Conservation (phyloP, 331 rosid species). For the Quercus tomentella region DNA sequence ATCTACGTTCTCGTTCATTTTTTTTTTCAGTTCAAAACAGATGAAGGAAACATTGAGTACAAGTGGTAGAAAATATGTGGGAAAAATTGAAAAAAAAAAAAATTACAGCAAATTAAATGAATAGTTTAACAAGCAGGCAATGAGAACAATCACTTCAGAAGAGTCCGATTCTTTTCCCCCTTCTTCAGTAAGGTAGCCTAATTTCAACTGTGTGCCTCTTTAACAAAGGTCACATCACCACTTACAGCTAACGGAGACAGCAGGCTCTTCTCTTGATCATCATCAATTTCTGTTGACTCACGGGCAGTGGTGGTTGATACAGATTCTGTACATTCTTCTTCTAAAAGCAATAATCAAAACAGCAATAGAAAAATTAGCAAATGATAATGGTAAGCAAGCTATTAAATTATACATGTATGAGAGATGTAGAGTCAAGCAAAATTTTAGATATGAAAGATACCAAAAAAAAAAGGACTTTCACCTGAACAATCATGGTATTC, state of each 20-base stretch:
- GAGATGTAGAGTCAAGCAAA: not conserved
- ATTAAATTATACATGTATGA: not conserved
- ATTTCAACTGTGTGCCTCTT: conserved; percentile 40
- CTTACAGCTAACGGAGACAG: conserved; percentile 43
- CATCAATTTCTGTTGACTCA: conserved; percentile 46
- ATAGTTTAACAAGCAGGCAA: conserved; percentile 14
- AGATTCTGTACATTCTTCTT: conserved; percentile 64
- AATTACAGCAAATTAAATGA: conserved; percentile 17
- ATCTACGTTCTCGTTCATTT: not conserved
- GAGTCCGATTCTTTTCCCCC: not conserved
- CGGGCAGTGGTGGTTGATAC: conserved; percentile 47
- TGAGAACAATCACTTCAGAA: not conserved
- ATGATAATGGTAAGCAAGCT: conserved; percentile 8
- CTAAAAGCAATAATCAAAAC: conserved; percentile 33
- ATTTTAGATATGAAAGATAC: not conserved
- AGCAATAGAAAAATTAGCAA: conserved; percentile 6
- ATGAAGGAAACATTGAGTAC: conserved; percentile 10
- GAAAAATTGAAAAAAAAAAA: conserved; percentile 3
- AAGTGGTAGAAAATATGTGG: conserved; percentile 1
- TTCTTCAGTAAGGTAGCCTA: not conserved
- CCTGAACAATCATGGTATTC: conserved; percentile 85
- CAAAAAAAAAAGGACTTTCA: conserved; percentile 18
- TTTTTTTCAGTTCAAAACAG: conserved; percentile 9
- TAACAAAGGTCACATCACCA: conserved; percentile 54
- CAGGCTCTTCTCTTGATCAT: conserved; percentile 66